Evolutionary conservation across 495 filamentous ascomycete species (phyloP), one percentile per base, ranked within the genome.

Genomic region (Paragyromitra xinjiangensis): DNA sequence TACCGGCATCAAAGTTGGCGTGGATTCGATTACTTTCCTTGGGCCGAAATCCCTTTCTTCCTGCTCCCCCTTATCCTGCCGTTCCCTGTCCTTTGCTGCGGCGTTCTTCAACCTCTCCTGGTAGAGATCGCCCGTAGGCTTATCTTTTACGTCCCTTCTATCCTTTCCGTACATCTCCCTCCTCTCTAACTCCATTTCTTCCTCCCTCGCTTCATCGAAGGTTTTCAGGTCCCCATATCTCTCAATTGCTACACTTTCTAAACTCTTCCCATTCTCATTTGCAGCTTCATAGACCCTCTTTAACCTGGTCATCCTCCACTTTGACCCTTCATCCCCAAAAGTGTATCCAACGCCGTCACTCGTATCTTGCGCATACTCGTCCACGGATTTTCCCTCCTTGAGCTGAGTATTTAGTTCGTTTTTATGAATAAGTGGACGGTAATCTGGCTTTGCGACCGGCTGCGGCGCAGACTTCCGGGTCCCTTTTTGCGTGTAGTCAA

Each of bases 261-360:
- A 85, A 6, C 88, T 50, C 64, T 86, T 87, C 2, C 91, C 91
- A 9, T 85, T 90, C 80, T 95, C 91, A 78, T 97, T 88, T 0
- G 93, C 91, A 69, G 90, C 88, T 64, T 90, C 88, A 84, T 97
- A 97, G 19, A 97, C 91, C 6, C 91, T 92, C 78, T 92, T 93
- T 37, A 99, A 88, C 82, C 93, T 97, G 42, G 91, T 95, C 95
- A 98, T 98, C 58, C 95, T 90, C 95, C 96, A 99, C 75, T 92
- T 88, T 19, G 94, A 93, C 0, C 96, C 95, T 14, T 88, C 83
- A 83, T 99, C 96, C 19, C 95, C 95, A 84, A 99, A 97, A 0
- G 86, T 92, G 82, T 98, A 99, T 71, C 86, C 85, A 14, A 96
- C 90, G 42, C 92, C 89, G 75, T 91, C 89, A 73, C 89, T 86